Percentiles rank a stretch among this genome's conserved stretches.
phyloP scores from a whole-genome alignment of 2,329 filamentous ascomycete species.

The Aspergillus quadrilineatus region DNA sequence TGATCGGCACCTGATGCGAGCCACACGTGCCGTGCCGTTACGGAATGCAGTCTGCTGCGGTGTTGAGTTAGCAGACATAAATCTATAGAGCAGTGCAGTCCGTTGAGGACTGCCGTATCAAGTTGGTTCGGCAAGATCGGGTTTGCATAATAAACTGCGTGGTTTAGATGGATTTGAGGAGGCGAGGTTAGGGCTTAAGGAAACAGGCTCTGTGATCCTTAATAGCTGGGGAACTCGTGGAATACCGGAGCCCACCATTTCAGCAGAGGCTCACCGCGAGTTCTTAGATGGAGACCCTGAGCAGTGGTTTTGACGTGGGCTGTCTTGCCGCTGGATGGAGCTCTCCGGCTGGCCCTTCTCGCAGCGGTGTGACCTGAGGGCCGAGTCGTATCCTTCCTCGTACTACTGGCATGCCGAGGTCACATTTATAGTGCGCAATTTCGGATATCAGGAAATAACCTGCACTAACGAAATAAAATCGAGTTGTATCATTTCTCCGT shows the following conservation, averaged over 20 bases:
- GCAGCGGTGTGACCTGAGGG: not conserved
- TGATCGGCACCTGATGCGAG: conserved; percentile 5
- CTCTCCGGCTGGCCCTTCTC: not conserved
- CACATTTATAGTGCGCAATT: not conserved
- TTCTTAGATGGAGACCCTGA: not conserved
- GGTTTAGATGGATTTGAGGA: not conserved
- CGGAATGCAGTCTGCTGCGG: not conserved
- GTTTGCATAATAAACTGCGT: not conserved
- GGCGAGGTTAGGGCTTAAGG: not conserved
- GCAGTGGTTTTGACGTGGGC: not conserved
- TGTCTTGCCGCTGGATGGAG: not conserved
- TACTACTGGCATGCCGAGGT: not conserved
- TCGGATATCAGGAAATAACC: too few species aligned
- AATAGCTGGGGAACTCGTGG: not conserved
- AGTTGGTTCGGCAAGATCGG: too few species aligned
- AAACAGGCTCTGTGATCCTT: not conserved
- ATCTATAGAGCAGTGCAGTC: too few species aligned
- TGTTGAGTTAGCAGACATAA: not conserved
- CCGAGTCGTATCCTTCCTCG: not conserved
- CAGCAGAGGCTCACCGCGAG: not conserved
- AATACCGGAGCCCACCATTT: not conserved
- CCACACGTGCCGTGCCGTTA: not conserved
- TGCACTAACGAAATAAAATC: too few species aligned
- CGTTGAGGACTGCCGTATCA: not conserved
- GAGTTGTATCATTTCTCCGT: too few species aligned